These are phyloP conservation scores for Xerocomus brunneocitrinus DNA, from an alignment of 768 basidiomycete species.

Conservation along the genomic window DNA sequence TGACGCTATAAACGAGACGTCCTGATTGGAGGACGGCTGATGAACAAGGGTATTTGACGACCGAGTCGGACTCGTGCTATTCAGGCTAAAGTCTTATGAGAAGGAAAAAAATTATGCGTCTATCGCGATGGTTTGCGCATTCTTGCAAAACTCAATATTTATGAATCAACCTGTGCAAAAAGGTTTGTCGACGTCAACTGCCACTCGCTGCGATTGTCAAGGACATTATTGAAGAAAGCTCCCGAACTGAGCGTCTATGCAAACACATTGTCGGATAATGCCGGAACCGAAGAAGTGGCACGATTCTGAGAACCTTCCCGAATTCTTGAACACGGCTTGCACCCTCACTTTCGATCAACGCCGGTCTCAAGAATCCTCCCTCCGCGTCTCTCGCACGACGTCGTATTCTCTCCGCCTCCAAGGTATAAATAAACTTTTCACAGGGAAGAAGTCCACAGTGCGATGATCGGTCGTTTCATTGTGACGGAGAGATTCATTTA, in stretches of 20 bases:
- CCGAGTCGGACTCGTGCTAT: background rate
- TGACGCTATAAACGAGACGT: background rate
- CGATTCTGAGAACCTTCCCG: background rate
- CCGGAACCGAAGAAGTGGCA: background rate
- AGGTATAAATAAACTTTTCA: background rate
- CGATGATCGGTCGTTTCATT: constrained; percentile 5
- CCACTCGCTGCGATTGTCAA: background rate
- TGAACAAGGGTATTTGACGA: background rate
- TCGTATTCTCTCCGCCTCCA: background rate
- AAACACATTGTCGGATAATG: background rate
- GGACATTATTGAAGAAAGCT: background rate
- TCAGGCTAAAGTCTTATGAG: constrained; percentile 4
- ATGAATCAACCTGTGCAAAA: background rate
- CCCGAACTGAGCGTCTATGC: background rate
- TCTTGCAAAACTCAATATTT: background rate
- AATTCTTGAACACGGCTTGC: background rate
- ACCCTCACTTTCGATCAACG: background rate
- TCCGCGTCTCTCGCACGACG: background rate
- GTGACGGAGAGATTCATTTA: background rate
- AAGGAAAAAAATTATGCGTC: background rate
- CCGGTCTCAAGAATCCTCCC: background rate
- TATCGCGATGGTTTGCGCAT: background rate
- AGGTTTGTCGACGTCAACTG: background rate
- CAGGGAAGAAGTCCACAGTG: background rate
- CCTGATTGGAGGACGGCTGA: background rate